Evolutionary conservation across 1,284 basidiomycete genomes (phyloP).

Genomic region (Lentinula novae-zelandiae): DNA sequence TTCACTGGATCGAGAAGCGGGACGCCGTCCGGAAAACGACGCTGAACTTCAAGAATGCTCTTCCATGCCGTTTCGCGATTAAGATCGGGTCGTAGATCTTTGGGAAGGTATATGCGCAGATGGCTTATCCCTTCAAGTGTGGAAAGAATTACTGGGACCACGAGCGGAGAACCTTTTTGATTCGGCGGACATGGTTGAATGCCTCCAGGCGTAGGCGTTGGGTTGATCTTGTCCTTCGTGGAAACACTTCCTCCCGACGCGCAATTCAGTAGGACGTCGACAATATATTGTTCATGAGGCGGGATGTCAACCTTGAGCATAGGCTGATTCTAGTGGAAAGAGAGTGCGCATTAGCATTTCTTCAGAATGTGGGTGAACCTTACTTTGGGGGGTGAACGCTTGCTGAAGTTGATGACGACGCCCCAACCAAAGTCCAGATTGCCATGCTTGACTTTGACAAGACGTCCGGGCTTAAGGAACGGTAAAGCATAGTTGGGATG

Average conservation of each 20-base stretch:
- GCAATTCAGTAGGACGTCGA: slow-evolving; percentile 91
- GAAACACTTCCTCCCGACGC: slow-evolving; percentile 62
- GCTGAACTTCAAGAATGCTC: slow-evolving; percentile 85
- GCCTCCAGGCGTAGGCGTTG: slow-evolving; percentile 59
- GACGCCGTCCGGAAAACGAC: slow-evolving; percentile 87
- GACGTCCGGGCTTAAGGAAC: slow-evolving; percentile 89
- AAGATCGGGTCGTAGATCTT: slow-evolving; percentile 78
- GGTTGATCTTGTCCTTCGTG: slow-evolving; percentile 51
- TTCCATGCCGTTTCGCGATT: slow-evolving; percentile 86
- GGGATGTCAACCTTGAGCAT: slow-evolving; percentile 59
- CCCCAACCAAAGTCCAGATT: slow-evolving; percentile 97
- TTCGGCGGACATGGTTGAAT: slow-evolving; percentile 71
- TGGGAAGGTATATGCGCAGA: slow-evolving; percentile 85
- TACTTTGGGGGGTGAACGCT: slow-evolving; percentile 75
- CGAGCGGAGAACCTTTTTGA: slow-evolving; percentile 78
- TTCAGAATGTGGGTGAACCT: slow-evolving; percentile 12
- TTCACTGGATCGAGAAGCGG: slow-evolving; percentile 88
- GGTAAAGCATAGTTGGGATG: slow-evolving; percentile 93
- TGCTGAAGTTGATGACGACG: slow-evolving; percentile 88
- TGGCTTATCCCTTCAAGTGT: slow-evolving; percentile 87
- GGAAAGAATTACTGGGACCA: slow-evolving; percentile 87
- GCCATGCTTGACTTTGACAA: slow-evolving; percentile 86
- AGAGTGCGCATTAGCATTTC: not conserved
- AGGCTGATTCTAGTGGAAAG: slow-evolving; percentile 44
- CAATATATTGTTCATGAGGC: slow-evolving; percentile 88